Evolutionary conservation across 2,329 filamentous ascomycete genomes (phyloP), one percentile per base, ranked within the genome.

Genomic region (Aspergillus sp.): DNA sequence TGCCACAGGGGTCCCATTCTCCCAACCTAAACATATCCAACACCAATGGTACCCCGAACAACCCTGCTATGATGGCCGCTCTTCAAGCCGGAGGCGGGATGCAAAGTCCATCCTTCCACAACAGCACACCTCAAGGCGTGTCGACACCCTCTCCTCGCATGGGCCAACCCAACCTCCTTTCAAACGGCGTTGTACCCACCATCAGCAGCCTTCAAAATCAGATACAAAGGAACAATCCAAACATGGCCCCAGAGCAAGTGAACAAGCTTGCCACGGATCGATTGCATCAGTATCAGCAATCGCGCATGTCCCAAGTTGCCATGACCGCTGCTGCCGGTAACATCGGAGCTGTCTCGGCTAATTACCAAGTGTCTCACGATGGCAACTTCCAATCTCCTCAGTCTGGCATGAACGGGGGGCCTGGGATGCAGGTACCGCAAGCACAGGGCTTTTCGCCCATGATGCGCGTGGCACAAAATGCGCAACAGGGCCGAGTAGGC

Each of bases 161-260:
- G 71, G 73, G 72, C 18, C 79, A 80, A 55, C 77, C 81, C 3
- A 82, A 82, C 63, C 74, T 80, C 56, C 75, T 85, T 49, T 83
- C 80, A 22, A 82, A 77, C 52, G 81, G 82, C 22, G 80, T 83
- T 64, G 79, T 85, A 49, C 83, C 84, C 14, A 80, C 81, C 9
- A 82, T 86, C 59, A 82, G 80, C 57, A 80, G 78, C 58, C 79
- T 85, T 56, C 78, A 81, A 59, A 82, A 79, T 61, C 80, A 82
- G 45, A 78, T 86, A 16, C 80, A 82, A 63, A 75, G 75, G 56
- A 80, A 72, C 63, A 79, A 84, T 63, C 84, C 84, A 1, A 78
- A 79, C 56, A 73, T 84, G 62, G 75, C 81, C 1, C 77, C 80
- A 3, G 84, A 86, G 26, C 82, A 87, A 69, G 76, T 86, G 10